These are phyloP conservation scores for Apiospora marii DNA, from an alignment of 2,329 filamentous ascomycete species.

Conservation along the genomic window DNA sequence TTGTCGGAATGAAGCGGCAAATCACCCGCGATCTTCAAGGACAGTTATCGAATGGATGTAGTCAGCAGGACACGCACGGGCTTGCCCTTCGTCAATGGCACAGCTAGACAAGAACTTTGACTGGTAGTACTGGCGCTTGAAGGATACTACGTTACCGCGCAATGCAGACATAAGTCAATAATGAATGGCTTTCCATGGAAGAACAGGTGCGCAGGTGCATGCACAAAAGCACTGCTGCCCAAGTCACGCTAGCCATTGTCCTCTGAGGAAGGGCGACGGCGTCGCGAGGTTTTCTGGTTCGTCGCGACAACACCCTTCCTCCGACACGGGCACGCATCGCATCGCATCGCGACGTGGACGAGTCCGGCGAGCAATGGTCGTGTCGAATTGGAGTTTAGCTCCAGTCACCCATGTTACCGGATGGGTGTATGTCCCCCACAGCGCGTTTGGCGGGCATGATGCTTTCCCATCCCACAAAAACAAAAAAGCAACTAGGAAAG, in stretches of 20 bases:
- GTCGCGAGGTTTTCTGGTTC: slow-evolving; percentile 19
- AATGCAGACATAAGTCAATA: background rate
- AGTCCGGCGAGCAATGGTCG: background rate
- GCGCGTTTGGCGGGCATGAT: slow-evolving; percentile 10
- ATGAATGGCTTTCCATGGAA: background rate
- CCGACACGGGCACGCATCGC: slow-evolving; percentile 16
- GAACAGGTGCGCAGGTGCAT: background rate
- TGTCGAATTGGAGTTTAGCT: slow-evolving; percentile 14
- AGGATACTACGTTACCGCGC: background rate
- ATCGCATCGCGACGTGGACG: slow-evolving; percentile 19
- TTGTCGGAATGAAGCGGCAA: slow-evolving; percentile 11
- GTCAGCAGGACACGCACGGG: slow-evolving; percentile 9
- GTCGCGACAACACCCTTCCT: slow-evolving; percentile 10
- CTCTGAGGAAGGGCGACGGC: background rate
- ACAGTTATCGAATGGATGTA: background rate
- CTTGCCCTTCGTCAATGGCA: background rate
- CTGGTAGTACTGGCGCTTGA: slow-evolving; percentile 15
- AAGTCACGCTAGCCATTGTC: slow-evolving; percentile 15
- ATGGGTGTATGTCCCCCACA: background rate
- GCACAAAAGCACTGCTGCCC: slow-evolving; percentile 20
- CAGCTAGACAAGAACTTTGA: background rate
- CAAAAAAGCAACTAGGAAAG: slow-evolving; percentile 1
- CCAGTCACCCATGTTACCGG: slow-evolving; percentile 12
- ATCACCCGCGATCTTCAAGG: background rate
- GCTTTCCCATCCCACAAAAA: background rate